These are phyloP conservation scores for Xerocomus minutiporus DNA, from an alignment of 1,284 basidiomycete species.

Conservation along the genomic window DNA sequence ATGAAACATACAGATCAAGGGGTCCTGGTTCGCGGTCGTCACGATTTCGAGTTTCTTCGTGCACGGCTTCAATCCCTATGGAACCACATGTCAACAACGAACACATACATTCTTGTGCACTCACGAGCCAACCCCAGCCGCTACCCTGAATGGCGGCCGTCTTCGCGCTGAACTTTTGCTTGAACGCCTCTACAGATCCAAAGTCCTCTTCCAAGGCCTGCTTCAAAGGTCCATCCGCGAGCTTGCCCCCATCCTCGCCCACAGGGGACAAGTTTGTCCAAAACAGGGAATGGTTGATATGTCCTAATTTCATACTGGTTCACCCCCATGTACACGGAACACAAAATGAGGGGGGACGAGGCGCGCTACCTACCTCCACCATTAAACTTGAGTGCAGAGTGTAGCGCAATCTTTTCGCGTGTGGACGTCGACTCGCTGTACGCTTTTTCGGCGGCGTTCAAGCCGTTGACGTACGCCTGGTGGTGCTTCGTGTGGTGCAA, in stretches of 20 bases:
- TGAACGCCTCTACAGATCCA: conserved; percentile 81
- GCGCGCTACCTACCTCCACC: conserved; percentile 62
- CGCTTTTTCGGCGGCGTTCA: conserved; percentile 87
- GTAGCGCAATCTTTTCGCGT: conserved; percentile 81
- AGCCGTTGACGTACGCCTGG: conserved; percentile 86
- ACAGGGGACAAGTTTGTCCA: conserved; percentile 91
- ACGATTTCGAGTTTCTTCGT: conserved; percentile 82
- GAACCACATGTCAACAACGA: neutral
- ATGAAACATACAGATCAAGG: conserved; percentile 61
- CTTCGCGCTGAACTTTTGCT: conserved; percentile 77
- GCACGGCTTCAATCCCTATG: conserved; percentile 65
- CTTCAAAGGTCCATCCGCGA: conserved; percentile 73
- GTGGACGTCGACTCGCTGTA: conserved; percentile 66
- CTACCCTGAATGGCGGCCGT: conserved; percentile 96
- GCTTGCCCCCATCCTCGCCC: conserved; percentile 58
- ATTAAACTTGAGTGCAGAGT: conserved; percentile 87
- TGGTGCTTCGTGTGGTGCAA: conserved; percentile 97
- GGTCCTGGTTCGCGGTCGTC: conserved; percentile 96
- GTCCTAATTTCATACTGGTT: conserved; percentile 43
- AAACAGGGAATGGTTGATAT: conserved; percentile 92
- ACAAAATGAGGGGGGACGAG: neutral
- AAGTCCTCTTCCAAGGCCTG: conserved; percentile 80
- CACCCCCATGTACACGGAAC: neutral
- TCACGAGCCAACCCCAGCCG: conserved; percentile 95
- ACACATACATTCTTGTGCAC: conserved; percentile 19